Conservation (phyloP, 1,139 yeast genomes). For the Trichomonascaceae sp. region DNA sequence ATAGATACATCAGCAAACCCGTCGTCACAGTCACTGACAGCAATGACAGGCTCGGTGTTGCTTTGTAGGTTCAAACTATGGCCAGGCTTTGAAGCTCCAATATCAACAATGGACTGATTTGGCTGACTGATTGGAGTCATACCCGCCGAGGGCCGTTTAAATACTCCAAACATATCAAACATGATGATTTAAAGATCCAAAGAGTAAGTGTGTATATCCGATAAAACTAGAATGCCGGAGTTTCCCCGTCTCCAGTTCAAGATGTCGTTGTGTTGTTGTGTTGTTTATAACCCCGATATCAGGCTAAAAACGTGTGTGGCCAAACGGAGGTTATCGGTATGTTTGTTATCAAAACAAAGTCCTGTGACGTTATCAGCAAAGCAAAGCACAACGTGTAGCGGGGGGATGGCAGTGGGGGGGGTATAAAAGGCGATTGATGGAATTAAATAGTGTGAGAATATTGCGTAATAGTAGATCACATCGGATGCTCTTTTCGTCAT, state of each 20-base stretch:
- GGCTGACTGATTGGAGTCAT: neutral
- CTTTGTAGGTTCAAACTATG: slow-evolving; percentile 1
- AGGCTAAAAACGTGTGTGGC: too few species aligned
- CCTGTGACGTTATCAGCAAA: neutral
- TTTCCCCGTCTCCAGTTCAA: neutral
- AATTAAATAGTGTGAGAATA: too few species aligned
- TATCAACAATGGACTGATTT: slow-evolving; percentile 1
- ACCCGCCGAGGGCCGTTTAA: neutral
- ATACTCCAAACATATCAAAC: slow-evolving; percentile 6
- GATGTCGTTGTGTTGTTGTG: neutral
- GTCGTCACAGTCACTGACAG: slow-evolving; percentile 27
- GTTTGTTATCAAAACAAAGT: neutral
- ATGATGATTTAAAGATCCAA: neutral
- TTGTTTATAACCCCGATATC: neutral
- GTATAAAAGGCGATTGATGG: too few species aligned
- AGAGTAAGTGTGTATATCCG: neutral
- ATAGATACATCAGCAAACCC: slow-evolving; percentile 43
- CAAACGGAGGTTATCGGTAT: neutral
- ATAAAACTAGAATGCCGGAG: neutral
- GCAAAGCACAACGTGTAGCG: neutral
- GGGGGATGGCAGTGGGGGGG: too few species aligned
- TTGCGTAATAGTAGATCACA: too few species aligned
- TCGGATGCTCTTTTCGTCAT: too few species aligned
- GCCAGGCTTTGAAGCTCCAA: neutral
- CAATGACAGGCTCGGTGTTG: slow-evolving; percentile 7